Evolutionary conservation across 768 basidiomycete species (phyloP).

Genomic region (Calocera viscosa): DNA sequence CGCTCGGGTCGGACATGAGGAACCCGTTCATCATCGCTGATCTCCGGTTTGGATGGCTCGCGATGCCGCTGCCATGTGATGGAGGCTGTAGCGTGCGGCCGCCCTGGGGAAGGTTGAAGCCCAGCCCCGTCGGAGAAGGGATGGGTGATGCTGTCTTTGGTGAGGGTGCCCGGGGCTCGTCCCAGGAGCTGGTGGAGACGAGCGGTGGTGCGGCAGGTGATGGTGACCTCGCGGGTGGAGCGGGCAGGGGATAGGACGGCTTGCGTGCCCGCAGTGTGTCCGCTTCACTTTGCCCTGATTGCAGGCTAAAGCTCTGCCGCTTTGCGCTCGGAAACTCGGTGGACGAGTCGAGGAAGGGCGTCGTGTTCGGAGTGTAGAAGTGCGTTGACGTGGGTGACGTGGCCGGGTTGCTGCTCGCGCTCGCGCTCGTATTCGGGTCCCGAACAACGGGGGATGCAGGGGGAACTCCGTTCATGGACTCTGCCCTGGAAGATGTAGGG

Average conservation of each 20-base stretch:
- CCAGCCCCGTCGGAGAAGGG: slow-evolving; percentile 14
- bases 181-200: not conserved
- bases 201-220: not conserved
- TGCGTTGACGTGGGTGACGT: not conserved
- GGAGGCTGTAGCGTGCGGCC: not conserved
- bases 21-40: slow-evolving; percentile 6
- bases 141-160: slow-evolving; percentile 16
- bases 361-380: slow-evolving; percentile 5
- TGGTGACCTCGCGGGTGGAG: not conserved
- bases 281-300: not conserved
- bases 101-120: not conserved
- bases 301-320: not conserved
- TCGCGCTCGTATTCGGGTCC: not conserved
- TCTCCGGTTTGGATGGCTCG: not conserved
- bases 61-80: not conserved
- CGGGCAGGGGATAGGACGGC: not conserved
- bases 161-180: not conserved
- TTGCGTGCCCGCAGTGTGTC: not conserved
- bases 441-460: not conserved
- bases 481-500: not conserved
- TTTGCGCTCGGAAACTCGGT: slow-evolving; percentile 5
- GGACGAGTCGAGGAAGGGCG: not conserved
- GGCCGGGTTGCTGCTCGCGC: not conserved
- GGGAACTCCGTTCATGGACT: not conserved
- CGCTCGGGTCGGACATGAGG: slow-evolving; percentile 4